A percentile compares a stretch with the other conserved stretches of the same genome.
Conservation (phyloP, 140 eudicot species). For the Stevia rebaudiana region DNA sequence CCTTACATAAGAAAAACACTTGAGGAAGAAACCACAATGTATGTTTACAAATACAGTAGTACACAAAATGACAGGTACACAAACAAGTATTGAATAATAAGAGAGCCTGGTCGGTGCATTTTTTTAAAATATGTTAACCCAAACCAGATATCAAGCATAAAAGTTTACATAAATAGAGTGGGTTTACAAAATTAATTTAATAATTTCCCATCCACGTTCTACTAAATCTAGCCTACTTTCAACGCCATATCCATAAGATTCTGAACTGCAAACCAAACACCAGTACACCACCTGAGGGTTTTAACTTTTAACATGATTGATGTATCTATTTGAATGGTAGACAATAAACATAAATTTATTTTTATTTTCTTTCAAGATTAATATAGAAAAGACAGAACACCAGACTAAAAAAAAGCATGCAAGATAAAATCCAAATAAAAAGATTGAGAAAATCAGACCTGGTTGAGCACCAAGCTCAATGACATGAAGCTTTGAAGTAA, state of each 20-base stretch:
- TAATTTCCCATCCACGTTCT: too few species aligned
- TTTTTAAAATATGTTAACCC: background rate
- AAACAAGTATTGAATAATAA: background rate
- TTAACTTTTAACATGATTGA: background rate
- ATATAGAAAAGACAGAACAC: background rate
- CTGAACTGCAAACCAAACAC: too few species aligned
- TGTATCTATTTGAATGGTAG: slow-evolving; percentile 9
- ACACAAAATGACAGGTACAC: slow-evolving; percentile 4
- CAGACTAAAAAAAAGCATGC: background rate
- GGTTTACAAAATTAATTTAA: background rate
- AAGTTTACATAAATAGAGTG: background rate
- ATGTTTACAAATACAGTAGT: background rate
- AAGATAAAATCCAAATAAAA: background rate
- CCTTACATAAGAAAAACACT: slow-evolving; percentile 1
- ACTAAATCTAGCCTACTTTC: background rate
- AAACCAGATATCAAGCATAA: background rate
- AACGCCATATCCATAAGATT: background rate
- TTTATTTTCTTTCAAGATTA: background rate
- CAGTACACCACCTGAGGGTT: too few species aligned
- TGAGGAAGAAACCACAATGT: background rate
- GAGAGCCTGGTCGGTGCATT: background rate
- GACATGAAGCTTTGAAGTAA: slow-evolving; percentile 80
- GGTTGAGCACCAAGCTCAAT: slow-evolving; percentile 99
- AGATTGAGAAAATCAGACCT: slow-evolving; percentile 36
- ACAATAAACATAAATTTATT: background rate